Evolutionary conservation across 192 early-diverging fungal species (phyloP).

Genomic region (Gonapodya sp.): DNA sequence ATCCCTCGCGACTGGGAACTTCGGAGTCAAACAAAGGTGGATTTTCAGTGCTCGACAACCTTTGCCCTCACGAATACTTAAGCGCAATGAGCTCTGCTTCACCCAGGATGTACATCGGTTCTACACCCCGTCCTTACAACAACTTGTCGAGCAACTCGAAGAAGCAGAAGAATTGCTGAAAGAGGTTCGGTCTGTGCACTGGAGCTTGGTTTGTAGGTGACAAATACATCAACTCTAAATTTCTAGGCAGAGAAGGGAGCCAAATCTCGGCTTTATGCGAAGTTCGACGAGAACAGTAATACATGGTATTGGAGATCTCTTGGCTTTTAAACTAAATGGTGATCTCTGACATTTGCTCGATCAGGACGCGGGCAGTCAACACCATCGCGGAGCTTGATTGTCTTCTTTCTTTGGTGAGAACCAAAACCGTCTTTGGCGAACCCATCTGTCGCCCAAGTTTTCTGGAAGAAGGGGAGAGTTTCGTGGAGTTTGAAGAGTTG

Average conservation of each 20-base stretch:
- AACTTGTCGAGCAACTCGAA: conserved; percentile 57
- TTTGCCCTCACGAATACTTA: not conserved
- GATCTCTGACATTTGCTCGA: not conserved
- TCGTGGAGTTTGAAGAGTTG: conserved; percentile 76
- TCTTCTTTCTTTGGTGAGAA: conserved; percentile 62
- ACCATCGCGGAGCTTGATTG: conserved; percentile 81
- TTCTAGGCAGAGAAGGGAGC: conserved; percentile 57
- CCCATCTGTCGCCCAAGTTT: conserved; percentile 83
- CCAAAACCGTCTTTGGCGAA: conserved; percentile 56
- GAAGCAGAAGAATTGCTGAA: conserved; percentile 75
- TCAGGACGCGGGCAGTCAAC: conserved; percentile 23
- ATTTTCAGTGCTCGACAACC: conserved; percentile 9
- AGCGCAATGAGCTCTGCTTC: not conserved
- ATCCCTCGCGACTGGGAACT: conserved; percentile 69
- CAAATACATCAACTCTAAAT: not conserved
- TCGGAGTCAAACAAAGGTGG: conserved; percentile 68
- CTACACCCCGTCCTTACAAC: conserved; percentile 58
- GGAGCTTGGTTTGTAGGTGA: not conserved
- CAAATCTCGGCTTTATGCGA: conserved; percentile 60
- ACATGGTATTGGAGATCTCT: conserved; percentile 37
- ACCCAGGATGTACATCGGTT: conserved; percentile 65
- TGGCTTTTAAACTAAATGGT: not conserved
- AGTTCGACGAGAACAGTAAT: conserved; percentile 62
- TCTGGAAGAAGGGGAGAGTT: conserved; percentile 41
- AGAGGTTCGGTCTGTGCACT: conserved; percentile 17